Percentiles rank a stretch among this genome's conserved stretches.
Conservation (phyloP, 768 basidiomycete species). For the Boletus subparvulus region DNA sequence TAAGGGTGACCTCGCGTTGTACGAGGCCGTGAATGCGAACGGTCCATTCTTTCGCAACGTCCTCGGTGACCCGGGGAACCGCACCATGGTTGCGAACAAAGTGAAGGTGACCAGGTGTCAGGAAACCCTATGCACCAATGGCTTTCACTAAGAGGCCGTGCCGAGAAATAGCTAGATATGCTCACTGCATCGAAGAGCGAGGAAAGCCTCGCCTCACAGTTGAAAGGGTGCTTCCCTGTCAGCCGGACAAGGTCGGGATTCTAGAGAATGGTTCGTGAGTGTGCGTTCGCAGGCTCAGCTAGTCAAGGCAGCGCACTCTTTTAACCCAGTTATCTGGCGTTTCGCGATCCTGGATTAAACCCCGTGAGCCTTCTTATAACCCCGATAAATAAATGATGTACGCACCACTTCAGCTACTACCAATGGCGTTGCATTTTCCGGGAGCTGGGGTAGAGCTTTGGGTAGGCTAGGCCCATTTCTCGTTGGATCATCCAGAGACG, state of each 20-base stretch:
- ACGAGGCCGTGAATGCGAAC: conserved; percentile 43
- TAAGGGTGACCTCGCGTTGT: conserved; percentile 36
- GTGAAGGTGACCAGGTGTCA: conserved; percentile 53
- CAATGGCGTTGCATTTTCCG: conserved; percentile 20
- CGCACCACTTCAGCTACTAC: conserved; percentile 27
- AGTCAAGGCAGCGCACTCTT: conserved; percentile 21
- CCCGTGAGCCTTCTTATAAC: not conserved
- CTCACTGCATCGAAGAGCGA: conserved; percentile 42
- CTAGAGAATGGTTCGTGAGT: conserved; percentile 8
- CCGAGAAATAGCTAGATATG: not conserved
- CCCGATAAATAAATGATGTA: not conserved
- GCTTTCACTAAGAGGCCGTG: not conserved
- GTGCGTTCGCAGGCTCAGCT: not conserved
- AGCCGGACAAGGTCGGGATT: conserved; percentile 45
- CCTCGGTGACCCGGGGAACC: conserved; percentile 47
- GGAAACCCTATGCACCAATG: conserved; percentile 40
- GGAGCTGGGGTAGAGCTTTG: conserved; percentile 22
- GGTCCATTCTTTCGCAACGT: conserved; percentile 42
- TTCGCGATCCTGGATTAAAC: conserved; percentile 26
- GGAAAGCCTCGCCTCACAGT: conserved; percentile 49
- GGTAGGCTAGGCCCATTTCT: conserved; percentile 25
- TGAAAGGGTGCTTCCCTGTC: conserved; percentile 65
- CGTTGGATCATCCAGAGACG: conserved; percentile 16
- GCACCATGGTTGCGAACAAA: conserved; percentile 67
- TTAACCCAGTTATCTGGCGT: conserved; percentile 45